Conservation (phyloP, 1,139 yeast species). For the Suzukiozyma palmioleophila region DNA sequence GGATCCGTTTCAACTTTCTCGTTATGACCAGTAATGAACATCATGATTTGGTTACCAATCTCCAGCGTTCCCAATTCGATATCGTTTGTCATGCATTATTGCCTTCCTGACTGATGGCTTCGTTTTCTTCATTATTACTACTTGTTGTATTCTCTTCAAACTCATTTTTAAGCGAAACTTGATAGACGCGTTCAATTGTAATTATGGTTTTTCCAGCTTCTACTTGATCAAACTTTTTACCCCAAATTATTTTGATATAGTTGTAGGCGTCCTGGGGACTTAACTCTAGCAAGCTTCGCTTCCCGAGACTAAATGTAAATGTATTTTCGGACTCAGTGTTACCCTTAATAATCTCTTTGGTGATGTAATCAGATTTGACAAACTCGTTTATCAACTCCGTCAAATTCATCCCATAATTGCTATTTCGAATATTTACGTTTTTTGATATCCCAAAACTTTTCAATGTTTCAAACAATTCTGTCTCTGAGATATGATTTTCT, state of each 20-base stretch:
- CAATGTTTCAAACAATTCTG: conserved; percentile 19
- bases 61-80: no score
- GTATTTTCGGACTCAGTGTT: conserved; percentile 13
- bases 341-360: conserved; percentile 13
- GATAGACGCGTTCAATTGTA: conserved; percentile 27
- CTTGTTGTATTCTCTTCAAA: conserved; percentile 2
- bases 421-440: conserved; percentile 16
- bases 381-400: conserved; percentile 27
- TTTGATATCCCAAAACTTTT: conserved; percentile 28
- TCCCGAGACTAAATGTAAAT: conserved; percentile 28
- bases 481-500: conserved; percentile 31
- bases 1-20: no score
- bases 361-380: conserved; percentile 29
- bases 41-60: no score
- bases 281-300: conserved; percentile 32
- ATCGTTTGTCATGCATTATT: no score
- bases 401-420: conserved; percentile 21
- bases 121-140: not conserved
- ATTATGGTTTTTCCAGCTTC: conserved; percentile 18
- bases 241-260: conserved; percentile 25
- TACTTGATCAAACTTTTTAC: conserved; percentile 19
- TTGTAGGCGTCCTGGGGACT: conserved; percentile 25
- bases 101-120: not conserved
- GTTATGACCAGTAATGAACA: no score
- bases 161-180: conserved; percentile 11